These are phyloP conservation scores for Tardiomyces depauwii DNA, from an alignment of 1,139 yeast genomes.

Conservation along the genomic window DNA sequence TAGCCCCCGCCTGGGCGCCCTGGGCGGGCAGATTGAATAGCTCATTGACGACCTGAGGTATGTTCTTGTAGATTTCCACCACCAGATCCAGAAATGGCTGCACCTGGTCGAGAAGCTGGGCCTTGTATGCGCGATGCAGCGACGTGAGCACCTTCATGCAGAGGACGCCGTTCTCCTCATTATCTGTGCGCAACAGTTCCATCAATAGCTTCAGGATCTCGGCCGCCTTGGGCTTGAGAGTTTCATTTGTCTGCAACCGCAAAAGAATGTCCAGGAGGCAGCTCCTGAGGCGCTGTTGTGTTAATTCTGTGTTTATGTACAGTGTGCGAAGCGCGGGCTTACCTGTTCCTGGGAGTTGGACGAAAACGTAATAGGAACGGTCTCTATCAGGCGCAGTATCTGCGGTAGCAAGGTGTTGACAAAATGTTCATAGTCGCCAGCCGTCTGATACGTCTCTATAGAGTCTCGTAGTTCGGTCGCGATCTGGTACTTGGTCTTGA, in stretches of 20 bases:
- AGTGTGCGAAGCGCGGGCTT: no score
- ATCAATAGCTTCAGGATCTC: slow-evolving; percentile 53
- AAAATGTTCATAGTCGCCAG: slow-evolving; percentile 55
- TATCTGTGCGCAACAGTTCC: slow-evolving; percentile 55
- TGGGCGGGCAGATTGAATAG: slow-evolving; percentile 35
- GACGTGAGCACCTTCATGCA: slow-evolving; percentile 87
- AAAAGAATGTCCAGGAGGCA: slow-evolving; percentile 62
- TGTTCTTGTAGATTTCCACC: slow-evolving; percentile 65
- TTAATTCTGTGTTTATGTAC: no score
- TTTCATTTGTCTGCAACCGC: slow-evolving; percentile 73
- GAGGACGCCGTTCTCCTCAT: slow-evolving; percentile 91
- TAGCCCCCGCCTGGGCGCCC: slow-evolving; percentile 9
- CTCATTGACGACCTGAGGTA: slow-evolving; percentile 63
- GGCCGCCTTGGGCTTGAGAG: slow-evolving; percentile 61
- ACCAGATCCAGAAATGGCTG: slow-evolving; percentile 72
- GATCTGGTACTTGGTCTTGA: slow-evolving; percentile 48
- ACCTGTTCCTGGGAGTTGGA: slow-evolving; percentile 10
- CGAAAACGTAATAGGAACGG: slow-evolving; percentile 64
- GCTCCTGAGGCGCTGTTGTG: slow-evolving; percentile 10
- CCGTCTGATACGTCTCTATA: slow-evolving; percentile 71
- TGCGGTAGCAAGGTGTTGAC: slow-evolving; percentile 23
- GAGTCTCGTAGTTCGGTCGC: slow-evolving; percentile 78
- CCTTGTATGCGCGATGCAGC: slow-evolving; percentile 76
- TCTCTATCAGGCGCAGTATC: slow-evolving; percentile 36
- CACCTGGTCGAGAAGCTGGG: slow-evolving; percentile 53